Evolutionary conservation across 2,329 filamentous ascomycete species (phyloP), one percentile per base, ranked within the genome.

Genomic region (Diaporthe citriasiana): DNA sequence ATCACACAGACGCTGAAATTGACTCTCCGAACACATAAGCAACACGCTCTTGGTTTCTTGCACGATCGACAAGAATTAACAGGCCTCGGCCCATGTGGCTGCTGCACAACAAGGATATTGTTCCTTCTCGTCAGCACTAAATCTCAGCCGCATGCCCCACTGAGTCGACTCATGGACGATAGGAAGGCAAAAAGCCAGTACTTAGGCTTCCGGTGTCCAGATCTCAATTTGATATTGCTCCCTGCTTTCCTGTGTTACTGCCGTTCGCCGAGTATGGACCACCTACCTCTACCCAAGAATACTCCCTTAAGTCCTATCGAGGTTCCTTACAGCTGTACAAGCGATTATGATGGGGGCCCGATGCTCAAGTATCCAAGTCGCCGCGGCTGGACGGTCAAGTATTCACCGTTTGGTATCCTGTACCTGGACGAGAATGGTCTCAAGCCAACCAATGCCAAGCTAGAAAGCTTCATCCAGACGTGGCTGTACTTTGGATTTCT

Each of bases 91-190:
- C 27, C 22, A 4, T 25, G 38, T 27, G n/a, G 42, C 9, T 12
- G 15, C 17, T 35, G n/a, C 9, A 63, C 0, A 22, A 10, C 45
- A 51, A 51, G 45, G 63, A 51, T 66, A 3, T 19, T 22, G 13
- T 27, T 66, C 42, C 63, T 3, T 9, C 42, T 50, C 0, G 60
- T 51, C 60, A 66, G 60, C 60, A 47, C 60, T 66, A 35, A 51
- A 33, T 25, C 19, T 51, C 60, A 66, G 60, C 45, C 60, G 60
- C 59, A 65, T 15, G 42, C 42, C 60, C 60, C 63, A 51, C 60
- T 4, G 10, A 50, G 22, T 9, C 8, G 45, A 25, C 35, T 19
- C 22, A 42, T 13, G n/a, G 30, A 60, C 45, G n/a, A 38, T 30
- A 51, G 2, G 19, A 27, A 30, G 27, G 5, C 19, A 13, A 3